A percentile compares a stretch with the other conserved stretches of the same genome.
Conservation (phyloP, 1,284 basidiomycete species). For the Pyrrhoderma noxium region DNA sequence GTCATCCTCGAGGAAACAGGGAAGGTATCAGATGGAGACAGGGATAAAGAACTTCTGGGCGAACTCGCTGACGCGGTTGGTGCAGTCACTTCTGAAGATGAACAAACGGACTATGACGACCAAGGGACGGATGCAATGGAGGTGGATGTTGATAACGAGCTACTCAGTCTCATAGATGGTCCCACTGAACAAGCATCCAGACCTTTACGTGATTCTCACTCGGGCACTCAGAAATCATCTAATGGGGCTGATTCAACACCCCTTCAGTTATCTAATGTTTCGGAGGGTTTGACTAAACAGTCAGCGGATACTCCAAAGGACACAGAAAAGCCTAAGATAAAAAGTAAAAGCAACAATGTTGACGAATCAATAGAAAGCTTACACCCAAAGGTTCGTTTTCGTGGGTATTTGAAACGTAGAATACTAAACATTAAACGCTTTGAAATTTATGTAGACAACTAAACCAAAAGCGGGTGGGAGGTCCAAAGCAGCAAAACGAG, state of each 20-base stretch:
- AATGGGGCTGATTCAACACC: neutral
- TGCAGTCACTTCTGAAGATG: constrained; percentile 18
- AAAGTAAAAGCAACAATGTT: constrained; percentile 13
- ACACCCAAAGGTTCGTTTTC: constrained; percentile 12
- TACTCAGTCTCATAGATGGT: constrained; percentile 59
- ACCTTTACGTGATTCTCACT: no score
- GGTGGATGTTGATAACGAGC: constrained; percentile 64
- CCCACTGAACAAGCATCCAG: constrained; percentile 20
- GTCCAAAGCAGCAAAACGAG: constrained; percentile 22
- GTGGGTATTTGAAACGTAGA: no score
- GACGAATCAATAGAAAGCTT: neutral
- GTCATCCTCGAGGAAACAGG: neutral
- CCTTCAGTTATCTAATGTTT: constrained; percentile 14
- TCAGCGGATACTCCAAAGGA: constrained; percentile 7
- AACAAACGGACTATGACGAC: constrained; percentile 13
- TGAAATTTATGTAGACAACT: neutral
- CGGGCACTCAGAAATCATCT: no score
- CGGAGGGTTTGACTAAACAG: neutral
- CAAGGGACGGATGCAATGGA: constrained; percentile 29
- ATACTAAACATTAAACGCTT: no score
- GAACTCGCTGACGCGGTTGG: constrained; percentile 23
- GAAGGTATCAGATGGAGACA: constrained; percentile 5
- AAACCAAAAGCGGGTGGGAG: constrained; percentile 29
- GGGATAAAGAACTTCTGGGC: constrained; percentile 26
- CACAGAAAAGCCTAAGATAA: constrained; percentile 5